Evolutionary conservation across 2,329 filamentous ascomycete genomes (phyloP), one percentile per base, ranked within the genome.

Genomic region (Boeremia exigua): DNA sequence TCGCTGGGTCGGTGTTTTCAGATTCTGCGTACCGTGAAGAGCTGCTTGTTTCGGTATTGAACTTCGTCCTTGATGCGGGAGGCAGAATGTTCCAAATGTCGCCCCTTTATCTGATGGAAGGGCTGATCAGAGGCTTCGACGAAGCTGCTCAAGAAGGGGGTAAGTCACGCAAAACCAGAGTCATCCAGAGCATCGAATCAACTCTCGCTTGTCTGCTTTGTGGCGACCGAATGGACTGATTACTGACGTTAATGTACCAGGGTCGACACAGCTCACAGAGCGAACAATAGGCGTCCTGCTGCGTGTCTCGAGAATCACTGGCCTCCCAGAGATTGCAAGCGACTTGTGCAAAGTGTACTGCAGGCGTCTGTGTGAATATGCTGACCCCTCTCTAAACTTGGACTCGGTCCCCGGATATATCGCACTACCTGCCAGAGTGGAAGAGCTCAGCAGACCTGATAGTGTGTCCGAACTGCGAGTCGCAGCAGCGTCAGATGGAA

Each of bases 51-150:
- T 60, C 64, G 0, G 62, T 79, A 2, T 57, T 81, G 10, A 59
- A 68, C 3, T 77, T 70, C 34, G 60, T 79, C 33, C 42, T 72
- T n/a, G 69, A 75, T 33, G 69, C 65, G 7, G 61, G 63, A 11
- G 72, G 71, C 2, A 71, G 58, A 19, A 69, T 77, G 7, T 80
- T 80, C 53, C 69, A 77, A 3, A 75, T 77, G 43, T 72, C 79
- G 1, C 74, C 73, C 17, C 63, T 78, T 2, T 80, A 78, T 48
- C 50, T 81, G 8, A 56, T 81, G 5, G 68, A 81, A 46, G 79
- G 79, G 3, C 64, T 81, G 6, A 65, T 72, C 5, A 48, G 65
- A 44, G 78, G 77, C 5, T 63, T 76, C 7, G 34, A 53, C 5
- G 7, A n/a, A 11, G 33, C 28, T 7, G 15, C 43, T 6, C 39